These are phyloP conservation scores for Zopfochytrium polystomum DNA, from an alignment of 371 early-diverging fungal species.

Conservation along the genomic window DNA sequence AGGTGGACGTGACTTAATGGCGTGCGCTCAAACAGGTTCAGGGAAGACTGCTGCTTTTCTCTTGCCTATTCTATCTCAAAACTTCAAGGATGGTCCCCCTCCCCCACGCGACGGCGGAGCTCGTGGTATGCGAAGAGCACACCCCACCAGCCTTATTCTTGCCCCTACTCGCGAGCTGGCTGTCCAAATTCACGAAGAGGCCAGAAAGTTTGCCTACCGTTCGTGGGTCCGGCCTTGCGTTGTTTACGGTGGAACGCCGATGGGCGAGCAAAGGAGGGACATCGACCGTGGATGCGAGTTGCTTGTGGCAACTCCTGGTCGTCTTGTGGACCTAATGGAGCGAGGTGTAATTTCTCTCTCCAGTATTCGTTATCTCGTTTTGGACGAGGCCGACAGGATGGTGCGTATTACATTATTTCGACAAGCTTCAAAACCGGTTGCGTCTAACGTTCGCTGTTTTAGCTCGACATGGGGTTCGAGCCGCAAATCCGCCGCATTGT, in stretches of 20 bases:
- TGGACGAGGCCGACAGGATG: slow-evolving; percentile 99
- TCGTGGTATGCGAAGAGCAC: slow-evolving; percentile 28
- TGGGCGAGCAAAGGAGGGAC: slow-evolving; percentile 47
- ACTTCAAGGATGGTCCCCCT: slow-evolving; percentile 51
- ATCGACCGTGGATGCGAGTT: slow-evolving; percentile 57
- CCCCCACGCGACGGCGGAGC: too few relatives aligned
- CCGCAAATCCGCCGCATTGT: slow-evolving; percentile 97
- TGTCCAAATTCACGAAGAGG: slow-evolving; percentile 85
- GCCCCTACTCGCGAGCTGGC: too few relatives aligned
- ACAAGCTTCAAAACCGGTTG: neutral
- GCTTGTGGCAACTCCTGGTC: slow-evolving; percentile 94
- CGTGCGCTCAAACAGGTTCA: slow-evolving; percentile 87
- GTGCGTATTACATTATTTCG: too few relatives aligned
- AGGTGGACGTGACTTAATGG: slow-evolving; percentile 71
- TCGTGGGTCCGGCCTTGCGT: slow-evolving; percentile 63
- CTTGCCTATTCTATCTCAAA: slow-evolving; percentile 54
- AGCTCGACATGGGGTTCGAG: slow-evolving; percentile 97
- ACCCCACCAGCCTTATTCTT: slow-evolving; percentile 46
- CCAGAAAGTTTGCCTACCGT: slow-evolving; percentile 70
- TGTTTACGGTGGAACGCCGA: slow-evolving; percentile 57
- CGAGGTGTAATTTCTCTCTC: slow-evolving; percentile 80
- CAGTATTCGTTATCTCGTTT: slow-evolving; percentile 81
- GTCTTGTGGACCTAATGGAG: slow-evolving; percentile 93
- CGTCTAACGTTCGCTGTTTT: too few relatives aligned
- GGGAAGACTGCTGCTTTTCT: slow-evolving; percentile 67